Percentiles rank a stretch among this genome's conserved stretches.
Evolutionary conservation across 768 basidiomycete species (phyloP).

Genomic region (Auricularia heimuer): DNA sequence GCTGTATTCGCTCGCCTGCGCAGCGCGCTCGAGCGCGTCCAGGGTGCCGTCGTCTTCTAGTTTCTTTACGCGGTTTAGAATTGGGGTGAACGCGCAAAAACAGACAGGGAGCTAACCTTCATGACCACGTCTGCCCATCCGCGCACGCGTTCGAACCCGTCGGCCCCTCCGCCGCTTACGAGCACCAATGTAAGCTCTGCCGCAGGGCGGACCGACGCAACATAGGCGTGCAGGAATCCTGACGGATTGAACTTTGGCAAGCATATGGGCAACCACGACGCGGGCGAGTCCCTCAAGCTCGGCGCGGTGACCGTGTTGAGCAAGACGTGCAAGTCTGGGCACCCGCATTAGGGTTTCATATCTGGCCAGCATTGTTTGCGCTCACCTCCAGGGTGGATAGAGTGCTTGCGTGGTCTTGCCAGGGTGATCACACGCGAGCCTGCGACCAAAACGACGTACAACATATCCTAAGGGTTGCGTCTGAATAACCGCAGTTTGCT

Average conservation of each 20-base stretch:
- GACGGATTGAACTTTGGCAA: constrained; percentile 87
- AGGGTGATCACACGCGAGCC: constrained; percentile 73
- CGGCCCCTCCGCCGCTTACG: constrained; percentile 55
- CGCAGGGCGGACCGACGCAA: constrained; percentile 47
- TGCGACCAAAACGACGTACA: constrained; percentile 84
- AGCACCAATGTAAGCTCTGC: constrained; percentile 55
- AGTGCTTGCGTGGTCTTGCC: constrained; percentile 84
- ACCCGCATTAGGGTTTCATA: not conserved
- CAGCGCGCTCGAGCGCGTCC: constrained; percentile 28
- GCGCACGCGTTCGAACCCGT: constrained; percentile 74
- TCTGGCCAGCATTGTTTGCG: constrained; percentile 6
- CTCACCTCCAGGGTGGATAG: constrained; percentile 85
- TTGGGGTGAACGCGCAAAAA: not conserved
- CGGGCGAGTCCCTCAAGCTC: constrained; percentile 60
- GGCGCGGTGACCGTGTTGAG: constrained; percentile 80
- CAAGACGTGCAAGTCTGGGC: constrained; percentile 77
- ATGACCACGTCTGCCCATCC: constrained; percentile 63
- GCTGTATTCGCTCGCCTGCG: constrained; percentile 49
- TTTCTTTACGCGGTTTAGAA: constrained; percentile 35
- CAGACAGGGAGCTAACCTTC: constrained; percentile 30
- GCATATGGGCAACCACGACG: constrained; percentile 93
- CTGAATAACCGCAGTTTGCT: not conserved
- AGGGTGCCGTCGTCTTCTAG: constrained; percentile 50
- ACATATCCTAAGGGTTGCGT: constrained; percentile 53
- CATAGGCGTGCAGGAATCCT: constrained; percentile 86